Percentiles rank a stretch among this genome's conserved stretches.
These are phyloP conservation scores for Colletotrichum scovillei DNA, from an alignment of 2,329 filamentous ascomycete genomes.

Conservation along the genomic window DNA sequence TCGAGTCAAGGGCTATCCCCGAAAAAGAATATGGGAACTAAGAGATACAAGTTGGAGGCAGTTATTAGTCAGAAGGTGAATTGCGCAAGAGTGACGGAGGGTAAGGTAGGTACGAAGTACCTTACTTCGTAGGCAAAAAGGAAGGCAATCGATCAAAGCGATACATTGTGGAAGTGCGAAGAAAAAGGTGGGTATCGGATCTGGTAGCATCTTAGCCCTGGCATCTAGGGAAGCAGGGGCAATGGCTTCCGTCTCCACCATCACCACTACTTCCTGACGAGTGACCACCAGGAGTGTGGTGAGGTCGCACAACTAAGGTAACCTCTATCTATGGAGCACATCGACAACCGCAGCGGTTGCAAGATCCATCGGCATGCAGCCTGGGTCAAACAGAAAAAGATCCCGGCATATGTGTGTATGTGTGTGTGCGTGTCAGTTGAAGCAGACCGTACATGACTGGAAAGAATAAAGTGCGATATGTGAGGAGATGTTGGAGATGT, in stretches of 20 bases:
- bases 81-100: constrained; percentile 2
- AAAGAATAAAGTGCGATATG: neutral
- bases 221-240: neutral
- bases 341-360: neutral
- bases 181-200: constrained; percentile 1
- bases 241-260: neutral
- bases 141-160: constrained; percentile 16
- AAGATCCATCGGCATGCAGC: constrained; percentile 1
- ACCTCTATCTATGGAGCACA: neutral
- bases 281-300: neutral
- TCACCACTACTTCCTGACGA: neutral
- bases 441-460: neutral
- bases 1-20: neutral
- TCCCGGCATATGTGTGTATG: neutral
- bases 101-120: constrained; percentile 2
- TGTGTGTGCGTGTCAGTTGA: neutral
- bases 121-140: constrained; percentile 13
- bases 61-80: neutral
- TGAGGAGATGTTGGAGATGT: neutral
- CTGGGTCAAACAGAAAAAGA: neutral
- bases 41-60: neutral
- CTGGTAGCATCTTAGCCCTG: constrained; percentile 1
- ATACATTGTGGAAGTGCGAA: constrained; percentile 1
- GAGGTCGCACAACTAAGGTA: neutral
- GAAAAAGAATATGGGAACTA: neutral